These are phyloP conservation scores for Populus hybrid DNA, from an alignment of 441 rosid genomes.

Conservation along the genomic window DNA sequence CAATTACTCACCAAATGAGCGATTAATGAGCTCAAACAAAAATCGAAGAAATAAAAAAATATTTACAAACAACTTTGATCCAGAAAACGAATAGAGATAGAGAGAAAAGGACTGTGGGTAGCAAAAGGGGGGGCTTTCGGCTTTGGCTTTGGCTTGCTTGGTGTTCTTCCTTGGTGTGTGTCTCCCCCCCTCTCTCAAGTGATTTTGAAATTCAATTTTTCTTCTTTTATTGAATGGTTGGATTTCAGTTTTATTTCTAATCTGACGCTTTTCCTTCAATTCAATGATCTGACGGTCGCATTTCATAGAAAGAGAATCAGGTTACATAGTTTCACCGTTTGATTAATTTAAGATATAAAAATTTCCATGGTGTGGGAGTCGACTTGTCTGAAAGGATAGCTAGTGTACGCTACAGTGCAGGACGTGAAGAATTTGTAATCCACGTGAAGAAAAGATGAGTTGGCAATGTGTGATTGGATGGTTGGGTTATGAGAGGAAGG, in stretches of 20 bases:
- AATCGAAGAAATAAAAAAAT: not conserved
- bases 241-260: constrained; percentile 35
- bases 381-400: not conserved
- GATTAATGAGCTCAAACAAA: constrained; percentile 31
- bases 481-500: not conserved
- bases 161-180: constrained; percentile 6
- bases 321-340: constrained; percentile 33
- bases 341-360: constrained; percentile 28
- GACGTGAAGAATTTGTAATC: not conserved
- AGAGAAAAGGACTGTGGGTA: not conserved
- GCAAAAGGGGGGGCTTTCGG: not conserved
- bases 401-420: not conserved
- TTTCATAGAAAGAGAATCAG: constrained; percentile 44
- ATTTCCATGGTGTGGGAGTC: not conserved
- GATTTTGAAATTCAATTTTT: constrained; percentile 78
- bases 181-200: constrained; percentile 75
- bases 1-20: constrained; percentile 14
- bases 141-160: constrained; percentile 8
- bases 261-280: constrained; percentile 34
- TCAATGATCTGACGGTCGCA: constrained; percentile 38
- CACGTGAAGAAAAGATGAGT: not conserved
- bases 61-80: not conserved
- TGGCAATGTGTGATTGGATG: constrained; percentile 8
- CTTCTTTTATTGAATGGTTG: constrained; percentile 48
- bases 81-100: constrained; percentile 13